A percentile compares a stretch with the other conserved stretches of the same genome.
Conservation (phyloP, 148 eudicot species). For the Diospyros kaki region DNA sequence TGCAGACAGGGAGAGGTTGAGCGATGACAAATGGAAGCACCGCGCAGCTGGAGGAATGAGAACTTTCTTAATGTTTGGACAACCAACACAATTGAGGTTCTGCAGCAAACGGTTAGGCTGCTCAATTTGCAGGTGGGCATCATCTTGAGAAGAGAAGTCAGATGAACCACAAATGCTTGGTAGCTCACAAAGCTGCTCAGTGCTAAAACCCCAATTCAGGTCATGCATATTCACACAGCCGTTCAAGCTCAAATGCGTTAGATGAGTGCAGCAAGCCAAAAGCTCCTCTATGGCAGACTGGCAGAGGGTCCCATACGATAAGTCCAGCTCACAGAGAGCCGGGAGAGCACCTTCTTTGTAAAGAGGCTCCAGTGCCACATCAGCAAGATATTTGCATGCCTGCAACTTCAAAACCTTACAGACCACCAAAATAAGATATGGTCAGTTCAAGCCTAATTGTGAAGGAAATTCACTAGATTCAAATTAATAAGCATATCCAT, state of each 20-base stretch:
- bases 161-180: constrained; percentile 23
- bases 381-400: constrained; percentile 92
- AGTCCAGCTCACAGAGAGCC: constrained; percentile 74
- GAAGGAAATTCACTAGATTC: neutral
- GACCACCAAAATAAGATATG: constrained; percentile 6
- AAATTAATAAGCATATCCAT: neutral
- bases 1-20: constrained; percentile 80
- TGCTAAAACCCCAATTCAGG: constrained; percentile 60
- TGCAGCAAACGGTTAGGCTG: constrained; percentile 65
- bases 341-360: constrained; percentile 84
- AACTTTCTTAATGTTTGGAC: constrained; percentile 83
- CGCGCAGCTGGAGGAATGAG: constrained; percentile 56
- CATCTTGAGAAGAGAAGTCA: constrained; percentile 19
- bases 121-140: constrained; percentile 20
- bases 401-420: constrained; percentile 78
- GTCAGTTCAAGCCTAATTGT: neutral
- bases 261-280: constrained; percentile 69
- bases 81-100: constrained; percentile 87
- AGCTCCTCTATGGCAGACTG: constrained; percentile 90
- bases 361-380: constrained; percentile 74
- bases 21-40: constrained; percentile 59
- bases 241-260: constrained; percentile 88
- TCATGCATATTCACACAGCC: constrained; percentile 95
- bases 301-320: constrained; percentile 87
- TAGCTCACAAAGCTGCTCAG: constrained; percentile 17